A percentile compares a stretch with the other conserved stretches of the same genome.
Conservation (phyloP, 192 early-diverging fungal species). For the Dissophora globulifera region DNA sequence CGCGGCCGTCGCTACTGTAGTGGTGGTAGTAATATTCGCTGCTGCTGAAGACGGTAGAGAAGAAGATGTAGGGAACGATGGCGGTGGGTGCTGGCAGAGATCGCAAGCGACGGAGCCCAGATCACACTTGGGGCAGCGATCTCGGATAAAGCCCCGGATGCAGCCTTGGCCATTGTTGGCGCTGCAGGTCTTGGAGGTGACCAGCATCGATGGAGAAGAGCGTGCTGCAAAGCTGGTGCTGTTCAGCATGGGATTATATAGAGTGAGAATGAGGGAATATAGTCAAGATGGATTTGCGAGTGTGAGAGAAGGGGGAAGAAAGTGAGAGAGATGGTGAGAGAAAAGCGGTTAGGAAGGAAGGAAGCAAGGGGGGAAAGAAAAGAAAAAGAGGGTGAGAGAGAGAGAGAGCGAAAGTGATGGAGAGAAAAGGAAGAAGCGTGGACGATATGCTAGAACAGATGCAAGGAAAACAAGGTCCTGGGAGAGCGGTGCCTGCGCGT, state of each 20-base stretch:
- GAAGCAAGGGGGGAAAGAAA: slow-evolving; percentile 1
- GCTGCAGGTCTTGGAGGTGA: slow-evolving; percentile 4
- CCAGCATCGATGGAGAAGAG: not conserved
- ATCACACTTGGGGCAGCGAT: slow-evolving; percentile 25
- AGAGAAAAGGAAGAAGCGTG: not conserved
- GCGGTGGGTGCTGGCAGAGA: slow-evolving; percentile 10
- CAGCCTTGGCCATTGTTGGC: slow-evolving; percentile 12
- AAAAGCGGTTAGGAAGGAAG: not conserved
- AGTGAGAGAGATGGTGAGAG: not conserved
- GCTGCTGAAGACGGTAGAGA: no score
- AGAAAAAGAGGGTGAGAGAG: not conserved
- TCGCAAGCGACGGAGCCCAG: slow-evolving; percentile 18
- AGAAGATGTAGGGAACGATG: no score
- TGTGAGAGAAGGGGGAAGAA: not conserved
- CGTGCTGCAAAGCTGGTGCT: not conserved
- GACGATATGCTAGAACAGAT: not conserved
- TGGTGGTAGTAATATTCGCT: no score
- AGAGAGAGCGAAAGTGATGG: slow-evolving; percentile 2
- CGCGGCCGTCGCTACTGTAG: not conserved
- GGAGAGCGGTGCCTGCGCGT: no score
- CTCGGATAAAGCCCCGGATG: slow-evolving; percentile 26
- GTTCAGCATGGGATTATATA: not conserved
- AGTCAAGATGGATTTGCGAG: no score
- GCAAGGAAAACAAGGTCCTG: no score
- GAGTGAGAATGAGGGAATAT: no score